Percentiles rank a stretch among this genome's conserved stretches.
Evolutionary conservation across 2,329 filamentous ascomycete species (phyloP).

Genomic region (Fusarium buxicola): DNA sequence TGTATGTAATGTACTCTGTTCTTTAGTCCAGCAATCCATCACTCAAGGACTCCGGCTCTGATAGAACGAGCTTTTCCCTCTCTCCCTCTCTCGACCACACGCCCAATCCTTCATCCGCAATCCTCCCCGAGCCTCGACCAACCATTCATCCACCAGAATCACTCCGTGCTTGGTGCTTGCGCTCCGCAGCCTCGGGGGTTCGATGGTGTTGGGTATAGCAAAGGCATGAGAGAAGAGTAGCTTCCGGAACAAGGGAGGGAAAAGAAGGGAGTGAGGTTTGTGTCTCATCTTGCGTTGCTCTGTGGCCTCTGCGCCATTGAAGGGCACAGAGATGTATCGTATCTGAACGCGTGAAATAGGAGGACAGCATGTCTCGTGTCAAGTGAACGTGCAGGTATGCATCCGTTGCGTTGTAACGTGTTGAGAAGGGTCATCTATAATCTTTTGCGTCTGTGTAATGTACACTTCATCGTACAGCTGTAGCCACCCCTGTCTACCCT

Average conservation of each 20-base stretch:
- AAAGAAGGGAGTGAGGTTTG: conserved; percentile 5
- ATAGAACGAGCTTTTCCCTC: conserved; percentile 64
- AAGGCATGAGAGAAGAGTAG: conserved; percentile 5
- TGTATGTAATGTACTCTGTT: conserved; percentile 65
- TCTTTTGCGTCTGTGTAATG: conserved; percentile 41
- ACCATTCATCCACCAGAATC: conserved; percentile 14
- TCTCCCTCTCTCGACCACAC: conserved; percentile 8
- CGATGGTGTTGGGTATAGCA: conserved; percentile 7
- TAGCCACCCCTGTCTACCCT: conserved; percentile 22
- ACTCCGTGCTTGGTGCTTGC: conserved; percentile 47
- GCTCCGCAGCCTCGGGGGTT: conserved; percentile 43
- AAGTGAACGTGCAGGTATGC: neutral
- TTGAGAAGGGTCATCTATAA: conserved; percentile 46
- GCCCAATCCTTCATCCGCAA: conserved; percentile 36
- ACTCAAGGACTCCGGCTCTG: conserved; percentile 70
- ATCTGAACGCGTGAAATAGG: conserved; percentile 65
- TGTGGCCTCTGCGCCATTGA: conserved; percentile 69
- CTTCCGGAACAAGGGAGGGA: neutral
- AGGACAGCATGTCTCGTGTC: neutral
- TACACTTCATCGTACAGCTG: conserved; percentile 45
- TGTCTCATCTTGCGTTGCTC: conserved; percentile 68
- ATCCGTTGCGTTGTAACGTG: conserved; percentile 31
- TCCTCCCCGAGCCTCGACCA: conserved; percentile 1
- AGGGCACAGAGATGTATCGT: conserved; percentile 71
- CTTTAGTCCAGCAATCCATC: conserved; percentile 72